A percentile compares a stretch with the other conserved stretches of the same genome.
Conservation (phyloP, 345 rosid species). For the Lepidium africanum region DNA sequence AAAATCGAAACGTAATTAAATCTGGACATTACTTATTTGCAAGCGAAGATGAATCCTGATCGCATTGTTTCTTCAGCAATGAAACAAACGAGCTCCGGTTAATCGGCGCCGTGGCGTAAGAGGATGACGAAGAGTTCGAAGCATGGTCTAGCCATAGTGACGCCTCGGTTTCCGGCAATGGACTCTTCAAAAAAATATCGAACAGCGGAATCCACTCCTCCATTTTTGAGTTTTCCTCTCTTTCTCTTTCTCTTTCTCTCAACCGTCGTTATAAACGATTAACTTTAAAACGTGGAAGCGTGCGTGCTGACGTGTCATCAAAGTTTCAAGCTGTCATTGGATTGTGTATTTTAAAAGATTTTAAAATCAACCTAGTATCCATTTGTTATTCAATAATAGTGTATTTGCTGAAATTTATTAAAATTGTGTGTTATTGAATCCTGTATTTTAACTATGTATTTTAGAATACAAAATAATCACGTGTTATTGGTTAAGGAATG, state of each 20-base stretch:
- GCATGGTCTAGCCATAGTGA: constrained; percentile 56
- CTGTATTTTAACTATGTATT: too few relatives aligned
- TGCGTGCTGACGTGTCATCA: too few relatives aligned
- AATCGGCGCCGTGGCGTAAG: constrained; percentile 24
- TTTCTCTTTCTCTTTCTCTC: not conserved
- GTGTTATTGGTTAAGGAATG: too few relatives aligned
- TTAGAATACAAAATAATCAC: too few relatives aligned
- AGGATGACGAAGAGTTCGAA: constrained; percentile 17
- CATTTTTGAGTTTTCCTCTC: constrained; percentile 24
- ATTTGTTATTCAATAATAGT: too few relatives aligned
- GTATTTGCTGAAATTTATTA: too few relatives aligned
- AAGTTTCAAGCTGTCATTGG: too few relatives aligned
- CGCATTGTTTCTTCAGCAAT: constrained; percentile 35
- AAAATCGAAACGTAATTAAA: not conserved
- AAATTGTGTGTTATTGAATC: too few relatives aligned
- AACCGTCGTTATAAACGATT: not conserved
- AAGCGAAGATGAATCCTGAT: constrained; percentile 24
- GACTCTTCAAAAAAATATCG: constrained; percentile 47
- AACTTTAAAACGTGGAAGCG: not conserved
- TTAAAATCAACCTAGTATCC: too few relatives aligned
- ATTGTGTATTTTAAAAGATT: too few relatives aligned
- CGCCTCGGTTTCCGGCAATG: constrained; percentile 65
- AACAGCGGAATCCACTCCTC: constrained; percentile 64
- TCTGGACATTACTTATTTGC: constrained; percentile 36
- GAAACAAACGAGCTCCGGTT: constrained; percentile 57